A percentile compares a stretch with the other conserved stretches of the same genome.
Evolutionary conservation across 495 filamentous ascomycete genomes (phyloP).

Genomic region (Neurospora africana): DNA sequence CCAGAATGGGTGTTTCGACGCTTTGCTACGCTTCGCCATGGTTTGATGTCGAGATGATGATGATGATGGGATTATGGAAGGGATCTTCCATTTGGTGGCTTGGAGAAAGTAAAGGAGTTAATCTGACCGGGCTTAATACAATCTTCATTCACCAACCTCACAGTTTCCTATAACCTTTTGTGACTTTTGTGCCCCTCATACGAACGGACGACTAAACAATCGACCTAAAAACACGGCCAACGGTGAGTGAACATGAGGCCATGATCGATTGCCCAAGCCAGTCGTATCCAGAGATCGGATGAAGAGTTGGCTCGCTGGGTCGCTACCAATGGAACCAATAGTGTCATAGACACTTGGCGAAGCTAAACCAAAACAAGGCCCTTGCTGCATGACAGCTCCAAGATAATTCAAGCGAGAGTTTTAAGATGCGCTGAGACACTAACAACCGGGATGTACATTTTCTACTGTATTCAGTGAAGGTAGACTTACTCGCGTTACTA

Average conservation of each 20-base stretch:
- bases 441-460: not conserved
- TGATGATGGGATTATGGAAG: not conserved
- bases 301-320: not conserved
- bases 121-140: not conserved
- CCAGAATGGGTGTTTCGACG: not conserved
- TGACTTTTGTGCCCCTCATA: not conserved
- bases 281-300: not conserved
- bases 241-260: not conserved
- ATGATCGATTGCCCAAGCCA: not conserved
- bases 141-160: not conserved
- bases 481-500: not conserved
- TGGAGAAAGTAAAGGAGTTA: not conserved
- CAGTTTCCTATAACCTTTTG: not conserved
- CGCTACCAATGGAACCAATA: not conserved
- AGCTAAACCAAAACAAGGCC: not conserved
- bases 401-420: not conserved
- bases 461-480: not conserved
- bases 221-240: not conserved
- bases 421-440: not conserved
- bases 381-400: not conserved
- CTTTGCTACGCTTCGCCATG: not conserved
- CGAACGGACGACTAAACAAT: not conserved
- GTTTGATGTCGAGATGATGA: not conserved
- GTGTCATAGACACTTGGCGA: not conserved
- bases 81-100: not conserved